A percentile compares a stretch with the other conserved stretches of the same genome.
Conservation (phyloP, 208 protist genomes). For the Strigomonas culicis region DNA sequence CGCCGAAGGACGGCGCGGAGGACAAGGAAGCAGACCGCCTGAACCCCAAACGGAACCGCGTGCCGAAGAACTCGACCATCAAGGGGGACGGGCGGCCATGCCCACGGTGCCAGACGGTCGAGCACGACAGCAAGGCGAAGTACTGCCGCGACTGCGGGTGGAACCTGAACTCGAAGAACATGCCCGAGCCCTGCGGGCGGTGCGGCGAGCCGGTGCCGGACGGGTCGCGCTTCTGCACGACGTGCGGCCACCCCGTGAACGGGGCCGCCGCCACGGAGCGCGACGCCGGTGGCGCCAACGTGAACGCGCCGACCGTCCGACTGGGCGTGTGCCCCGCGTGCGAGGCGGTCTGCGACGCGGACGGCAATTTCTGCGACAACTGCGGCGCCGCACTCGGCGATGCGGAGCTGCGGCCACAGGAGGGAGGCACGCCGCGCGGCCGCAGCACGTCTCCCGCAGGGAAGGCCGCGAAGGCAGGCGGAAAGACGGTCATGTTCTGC, state of each 20-base stretch:
- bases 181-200: constrained; percentile 41
- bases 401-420: constrained; percentile 14
- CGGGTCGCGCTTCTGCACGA: constrained; percentile 77
- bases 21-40: constrained; percentile 5
- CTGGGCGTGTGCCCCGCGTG: constrained; percentile 59
- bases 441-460: not conserved
- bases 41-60: constrained; percentile 10
- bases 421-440: not conserved
- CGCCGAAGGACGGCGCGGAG: not conserved
- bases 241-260: constrained; percentile 70
- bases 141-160: constrained; percentile 83
- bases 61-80: constrained; percentile 25
- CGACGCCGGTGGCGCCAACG: constrained; percentile 36
- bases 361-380: constrained; percentile 87
- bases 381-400: constrained; percentile 73
- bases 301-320: constrained; percentile 42
- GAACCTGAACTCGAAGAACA: constrained; percentile 30
- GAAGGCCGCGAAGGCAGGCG: not conserved
- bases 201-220: constrained; percentile 69
- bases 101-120: constrained; percentile 52
- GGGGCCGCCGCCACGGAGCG: constrained; percentile 38
- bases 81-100: constrained; percentile 43
- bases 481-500: constrained; percentile 44
- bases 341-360: constrained; percentile 64
- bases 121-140: constrained; percentile 75